Evolutionary conservation across 2,329 filamentous ascomycete genomes (phyloP).

Genomic region (Alternaria infectoria): DNA sequence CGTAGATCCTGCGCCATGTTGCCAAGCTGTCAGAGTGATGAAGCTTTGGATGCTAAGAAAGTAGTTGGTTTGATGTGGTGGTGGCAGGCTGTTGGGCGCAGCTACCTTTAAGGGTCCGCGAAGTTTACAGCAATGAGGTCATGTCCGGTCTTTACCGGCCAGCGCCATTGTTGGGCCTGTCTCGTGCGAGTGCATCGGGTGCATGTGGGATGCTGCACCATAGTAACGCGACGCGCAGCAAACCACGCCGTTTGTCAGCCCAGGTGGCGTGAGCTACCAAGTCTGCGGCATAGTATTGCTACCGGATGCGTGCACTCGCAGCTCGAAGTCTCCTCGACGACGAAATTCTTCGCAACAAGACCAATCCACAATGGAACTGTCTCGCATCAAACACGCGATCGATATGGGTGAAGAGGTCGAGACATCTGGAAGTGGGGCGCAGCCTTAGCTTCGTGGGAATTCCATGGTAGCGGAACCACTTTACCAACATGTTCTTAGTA

Average conservation of each 20-base stretch:
- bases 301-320: slow-evolving; percentile 3
- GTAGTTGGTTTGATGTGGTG: slow-evolving; percentile 6
- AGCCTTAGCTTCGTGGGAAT: background rate
- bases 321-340: background rate
- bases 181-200: slow-evolving; percentile 11
- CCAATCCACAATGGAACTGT: background rate
- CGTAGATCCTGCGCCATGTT: slow-evolving; percentile 50
- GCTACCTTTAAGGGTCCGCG: slow-evolving; percentile 15
- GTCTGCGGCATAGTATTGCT: background rate
- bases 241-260: slow-evolving; percentile 20
- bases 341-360: background rate
- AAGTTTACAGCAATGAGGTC: slow-evolving; percentile 12
- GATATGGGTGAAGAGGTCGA: background rate
- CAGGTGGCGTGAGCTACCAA: slow-evolving; percentile 27
- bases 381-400: background rate
- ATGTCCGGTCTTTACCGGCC: slow-evolving; percentile 17
- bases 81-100: slow-evolving; percentile 21
- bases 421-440: background rate
- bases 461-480: background rate
- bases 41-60: slow-evolving; percentile 2
- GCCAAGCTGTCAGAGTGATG: slow-evolving; percentile 4
- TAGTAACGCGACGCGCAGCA: slow-evolving; percentile 19
- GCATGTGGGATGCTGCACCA: slow-evolving; percentile 11
- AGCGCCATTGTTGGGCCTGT: slow-evolving; percentile 14
- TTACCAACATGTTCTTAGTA: background rate